These are phyloP conservation scores for Eragrostis curvula DNA, from an alignment of 176 grass and related monocot species.

Conservation along the genomic window DNA sequence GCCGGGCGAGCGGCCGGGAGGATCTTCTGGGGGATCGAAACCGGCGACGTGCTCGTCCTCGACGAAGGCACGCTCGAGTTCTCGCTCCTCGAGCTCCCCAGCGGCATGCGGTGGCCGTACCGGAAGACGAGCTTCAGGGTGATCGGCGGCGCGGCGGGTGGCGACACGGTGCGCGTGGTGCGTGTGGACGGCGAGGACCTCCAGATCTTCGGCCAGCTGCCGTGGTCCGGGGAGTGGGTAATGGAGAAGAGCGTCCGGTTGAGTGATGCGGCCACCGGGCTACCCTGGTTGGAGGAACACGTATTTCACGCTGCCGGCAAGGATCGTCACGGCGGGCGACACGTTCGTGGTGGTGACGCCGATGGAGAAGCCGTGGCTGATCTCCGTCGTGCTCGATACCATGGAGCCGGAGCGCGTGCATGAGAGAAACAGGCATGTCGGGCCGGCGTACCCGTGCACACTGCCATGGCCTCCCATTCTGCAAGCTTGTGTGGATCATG, in stretches of 20 bases:
- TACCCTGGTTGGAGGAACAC: background rate
- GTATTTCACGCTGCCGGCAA: too few relatives aligned
- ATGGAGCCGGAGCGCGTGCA: background rate
- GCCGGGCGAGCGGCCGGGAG: background rate
- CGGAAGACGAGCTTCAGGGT: background rate
- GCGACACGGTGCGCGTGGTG: background rate
- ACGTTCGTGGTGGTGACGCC: background rate
- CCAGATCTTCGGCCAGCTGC: background rate
- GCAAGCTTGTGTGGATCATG: too few relatives aligned
- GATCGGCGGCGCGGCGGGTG: background rate
- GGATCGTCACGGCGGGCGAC: too few relatives aligned
- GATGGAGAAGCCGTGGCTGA: background rate
- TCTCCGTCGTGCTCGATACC: background rate
- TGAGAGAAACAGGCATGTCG: background rate
- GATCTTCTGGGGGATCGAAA: conserved; percentile 13
- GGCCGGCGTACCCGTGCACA: background rate
- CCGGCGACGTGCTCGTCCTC: background rate
- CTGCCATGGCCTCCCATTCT: too few relatives aligned
- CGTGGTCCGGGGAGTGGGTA: background rate
- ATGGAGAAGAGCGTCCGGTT: conserved; percentile 8
- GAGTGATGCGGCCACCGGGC: background rate
- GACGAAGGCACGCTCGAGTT: background rate
- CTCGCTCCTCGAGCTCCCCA: background rate
- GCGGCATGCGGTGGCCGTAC: background rate
- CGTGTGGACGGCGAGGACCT: background rate